phyloP scores from a whole-genome alignment of 179 eudicot genomes.

The Spinacia oleracea region DNA sequence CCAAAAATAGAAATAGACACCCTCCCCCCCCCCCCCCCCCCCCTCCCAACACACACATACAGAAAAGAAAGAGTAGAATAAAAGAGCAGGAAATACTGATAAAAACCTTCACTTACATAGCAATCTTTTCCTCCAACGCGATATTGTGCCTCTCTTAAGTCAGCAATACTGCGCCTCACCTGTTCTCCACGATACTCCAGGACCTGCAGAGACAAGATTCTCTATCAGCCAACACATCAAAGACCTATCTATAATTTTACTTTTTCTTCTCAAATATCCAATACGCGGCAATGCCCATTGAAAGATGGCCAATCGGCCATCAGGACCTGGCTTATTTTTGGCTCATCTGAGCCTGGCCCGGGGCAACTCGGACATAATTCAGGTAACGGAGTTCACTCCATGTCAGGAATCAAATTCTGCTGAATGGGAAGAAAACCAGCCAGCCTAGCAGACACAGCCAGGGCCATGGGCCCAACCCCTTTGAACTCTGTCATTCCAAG shows the following conservation, averaged over 20 bases:
- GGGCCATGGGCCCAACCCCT: background rate
- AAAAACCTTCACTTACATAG: constrained; percentile 62
- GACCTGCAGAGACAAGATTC: constrained; percentile 50
- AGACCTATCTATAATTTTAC: background rate
- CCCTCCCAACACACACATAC: background rate
- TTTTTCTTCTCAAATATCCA: background rate
- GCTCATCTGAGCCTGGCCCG: background rate
- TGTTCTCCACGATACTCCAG: constrained; percentile 97
- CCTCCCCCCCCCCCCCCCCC: background rate
- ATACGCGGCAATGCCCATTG: background rate
- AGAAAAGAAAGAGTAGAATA: background rate
- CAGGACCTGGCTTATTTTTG: background rate
- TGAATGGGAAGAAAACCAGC: background rate
- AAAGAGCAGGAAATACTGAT: background rate
- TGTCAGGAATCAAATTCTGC: background rate
- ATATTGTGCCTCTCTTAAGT: constrained; percentile 82
- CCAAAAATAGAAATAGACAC: background rate
- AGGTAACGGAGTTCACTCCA: background rate
- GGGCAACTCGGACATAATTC: background rate
- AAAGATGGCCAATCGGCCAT: background rate
- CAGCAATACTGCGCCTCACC: constrained; percentile 92
- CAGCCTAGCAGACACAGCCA: background rate
- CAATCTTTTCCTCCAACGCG: constrained; percentile 87
- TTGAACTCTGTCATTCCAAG: background rate
- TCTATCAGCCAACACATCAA: constrained; percentile 7